A percentile compares a stretch with the other conserved stretches of the same genome.
Evolutionary conservation across 768 basidiomycete genomes (phyloP).

Genomic region (Albatrellus ellisii): DNA sequence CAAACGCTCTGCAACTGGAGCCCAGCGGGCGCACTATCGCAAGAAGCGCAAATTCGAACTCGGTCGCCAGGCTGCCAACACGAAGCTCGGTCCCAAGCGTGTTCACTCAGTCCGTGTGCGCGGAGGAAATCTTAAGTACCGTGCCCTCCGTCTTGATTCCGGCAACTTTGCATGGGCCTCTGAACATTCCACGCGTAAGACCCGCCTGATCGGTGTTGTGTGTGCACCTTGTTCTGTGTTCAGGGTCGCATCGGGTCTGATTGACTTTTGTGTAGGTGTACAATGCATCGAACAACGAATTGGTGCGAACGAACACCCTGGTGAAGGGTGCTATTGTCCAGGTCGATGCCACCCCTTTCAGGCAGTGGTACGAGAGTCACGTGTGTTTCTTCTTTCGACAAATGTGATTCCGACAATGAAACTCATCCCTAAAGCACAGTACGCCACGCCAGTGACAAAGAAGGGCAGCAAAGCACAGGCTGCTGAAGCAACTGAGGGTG

Average conservation of each 20-base stretch:
- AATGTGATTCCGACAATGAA: constrained; percentile 3
- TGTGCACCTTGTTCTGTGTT: constrained; percentile 21
- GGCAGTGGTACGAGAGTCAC: constrained; percentile 99
- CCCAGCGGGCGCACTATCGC: constrained; percentile 89
- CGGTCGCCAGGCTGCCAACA: constrained; percentile 95
- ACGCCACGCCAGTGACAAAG: constrained; percentile 91
- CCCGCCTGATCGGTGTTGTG: constrained; percentile 91
- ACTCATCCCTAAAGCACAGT: constrained; percentile 39
- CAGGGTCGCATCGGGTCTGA: background rate
- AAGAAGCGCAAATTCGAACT: constrained; percentile 99
- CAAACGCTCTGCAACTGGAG: constrained; percentile 91
- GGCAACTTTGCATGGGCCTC: constrained; percentile 99
- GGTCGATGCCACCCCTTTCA: constrained; percentile 96
- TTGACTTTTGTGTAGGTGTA: constrained; percentile 52
- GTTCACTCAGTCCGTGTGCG: constrained; percentile 91
- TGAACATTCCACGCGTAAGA: constrained; percentile 90
- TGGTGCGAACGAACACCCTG: constrained; percentile 98
- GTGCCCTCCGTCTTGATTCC: constrained; percentile 90
- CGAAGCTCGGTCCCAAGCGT: constrained; percentile 92
- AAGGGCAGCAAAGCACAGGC: constrained; percentile 54
- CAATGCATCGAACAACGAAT: constrained; percentile 99
- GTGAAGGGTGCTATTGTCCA: constrained; percentile 97
- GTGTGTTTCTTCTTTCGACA: constrained; percentile 34
- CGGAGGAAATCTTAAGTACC: constrained; percentile 91
- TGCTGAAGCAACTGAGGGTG: constrained; percentile 38